Conservation (phyloP, 371 early-diverging fungal genomes). For the Sporodiniella umbellata region DNA sequence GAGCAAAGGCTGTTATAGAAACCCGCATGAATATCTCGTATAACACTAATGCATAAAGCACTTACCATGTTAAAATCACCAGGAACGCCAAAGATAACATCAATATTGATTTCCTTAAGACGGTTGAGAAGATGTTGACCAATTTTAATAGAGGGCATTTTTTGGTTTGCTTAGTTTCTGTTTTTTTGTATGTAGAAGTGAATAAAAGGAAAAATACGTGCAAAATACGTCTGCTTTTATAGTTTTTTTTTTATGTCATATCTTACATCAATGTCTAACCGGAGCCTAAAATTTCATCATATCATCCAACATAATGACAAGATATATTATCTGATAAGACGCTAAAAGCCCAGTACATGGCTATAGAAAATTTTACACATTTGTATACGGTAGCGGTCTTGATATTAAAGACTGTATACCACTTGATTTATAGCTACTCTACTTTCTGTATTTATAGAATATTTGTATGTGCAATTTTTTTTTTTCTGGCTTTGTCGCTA, state of each 20-base stretch:
- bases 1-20: constrained; percentile 18
- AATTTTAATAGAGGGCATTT: constrained; percentile 15
- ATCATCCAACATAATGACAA: too few relatives aligned
- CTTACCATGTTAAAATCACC: constrained; percentile 51
- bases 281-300: background rate
- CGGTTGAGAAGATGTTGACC: constrained; percentile 37
- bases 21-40: background rate
- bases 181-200: background rate
- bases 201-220: background rate
- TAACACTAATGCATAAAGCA: too few relatives aligned
- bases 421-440: too few relatives aligned
- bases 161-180: background rate
- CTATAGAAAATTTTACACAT: too few relatives aligned
- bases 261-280: constrained; percentile 1
- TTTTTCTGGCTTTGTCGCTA: too few relatives aligned
- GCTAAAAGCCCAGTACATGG: too few relatives aligned
- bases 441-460: too few relatives aligned
- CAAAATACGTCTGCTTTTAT: background rate
- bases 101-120: constrained; percentile 45
- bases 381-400: too few relatives aligned
- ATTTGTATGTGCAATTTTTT: too few relatives aligned
- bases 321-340: too few relatives aligned
- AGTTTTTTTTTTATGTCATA: constrained; percentile 1
- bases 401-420: too few relatives aligned
- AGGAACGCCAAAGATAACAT: constrained; percentile 45